Evolutionary conservation across 257 asterid genomes (phyloP), one percentile per base, ranked within the genome.

Genomic region (Solanum pennellii): DNA sequence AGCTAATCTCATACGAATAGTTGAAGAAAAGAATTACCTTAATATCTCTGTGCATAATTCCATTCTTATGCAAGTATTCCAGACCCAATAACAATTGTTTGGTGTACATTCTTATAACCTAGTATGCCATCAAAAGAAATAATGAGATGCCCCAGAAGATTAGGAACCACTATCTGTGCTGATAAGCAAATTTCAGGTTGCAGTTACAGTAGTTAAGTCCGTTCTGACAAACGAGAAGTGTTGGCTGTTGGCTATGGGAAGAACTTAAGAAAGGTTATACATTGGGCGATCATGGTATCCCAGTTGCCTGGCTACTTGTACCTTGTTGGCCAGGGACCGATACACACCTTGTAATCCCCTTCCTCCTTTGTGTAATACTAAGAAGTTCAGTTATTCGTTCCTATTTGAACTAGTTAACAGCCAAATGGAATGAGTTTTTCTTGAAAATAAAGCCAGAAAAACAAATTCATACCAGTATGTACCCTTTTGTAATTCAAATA

Each of bases 101-200:
- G 16, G 99, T 95, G 88, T 97, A 97, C 99, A 96, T 97, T 90
- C 98, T 90, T 75, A 96, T 97, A 86, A 97, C 99, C 99, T 97
- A 94, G 80, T 88, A 89, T 72, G 84, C 87, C 86, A 27, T 33
- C 83, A 73, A 66, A 87, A 29, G 23, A 72, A 87, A 71, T 82
- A 84, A 87, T 85, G 56, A 44, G 52, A 85, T 15, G 41, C 76
- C 3, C 85, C 89, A 83, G 83, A 79, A 66, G 27, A 44, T 56
- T 20, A 45, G 62, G 87, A 89, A 86, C 6, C 62, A 86, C 31
- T 10, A 76, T 11, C 31, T 82, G 69, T 72, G 86, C 83, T 56
- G 84, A 62, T 25, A 86, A 74, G 83, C 69, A 73, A 83, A 66
- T 69, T 59, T 86, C 77, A 79, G 27, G 39, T 73, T 18, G 42